These are phyloP conservation scores for Hypoxylon sp. DNA, from an alignment of 2,329 filamentous ascomycete genomes.

Conservation along the genomic window DNA sequence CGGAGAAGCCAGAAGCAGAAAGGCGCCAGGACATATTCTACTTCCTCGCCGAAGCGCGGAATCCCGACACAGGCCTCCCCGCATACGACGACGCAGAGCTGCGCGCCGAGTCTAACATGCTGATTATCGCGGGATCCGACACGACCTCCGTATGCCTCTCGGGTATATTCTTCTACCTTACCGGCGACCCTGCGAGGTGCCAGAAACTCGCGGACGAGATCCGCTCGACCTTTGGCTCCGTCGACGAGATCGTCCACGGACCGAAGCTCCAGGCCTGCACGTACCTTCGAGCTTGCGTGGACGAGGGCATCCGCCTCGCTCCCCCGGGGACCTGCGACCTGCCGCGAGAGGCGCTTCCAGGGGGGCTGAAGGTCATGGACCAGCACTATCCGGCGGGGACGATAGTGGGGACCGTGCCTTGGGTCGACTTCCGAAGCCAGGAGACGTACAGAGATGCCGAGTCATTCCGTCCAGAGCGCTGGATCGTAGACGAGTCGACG, in stretches of 20 bases:
- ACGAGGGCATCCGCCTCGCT: conserved; percentile 40
- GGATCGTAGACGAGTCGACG: conserved; percentile 29
- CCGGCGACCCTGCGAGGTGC: conserved; percentile 3
- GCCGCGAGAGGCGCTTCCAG: conserved; percentile 34
- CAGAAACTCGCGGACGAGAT: conserved; percentile 33
- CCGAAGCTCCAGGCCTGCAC: conserved; percentile 31
- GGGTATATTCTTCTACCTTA: conserved; percentile 36
- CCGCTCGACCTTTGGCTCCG: conserved; percentile 15
- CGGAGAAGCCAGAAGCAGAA: conserved; percentile 22
- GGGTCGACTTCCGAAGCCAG: conserved; percentile 18
- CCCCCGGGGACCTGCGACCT: conserved; percentile 30
- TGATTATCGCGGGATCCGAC: conserved; percentile 39
- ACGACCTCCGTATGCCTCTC: conserved; percentile 33
- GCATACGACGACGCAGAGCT: conserved; percentile 33
- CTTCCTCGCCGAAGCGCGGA: conserved; percentile 31
- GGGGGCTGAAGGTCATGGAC: conserved; percentile 30
- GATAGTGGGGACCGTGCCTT: conserved; percentile 32
- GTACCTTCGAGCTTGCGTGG: conserved; percentile 38
- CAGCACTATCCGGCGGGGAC: conserved; percentile 37
- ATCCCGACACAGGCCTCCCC: conserved; percentile 24
- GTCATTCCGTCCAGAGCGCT: conserved; percentile 38
- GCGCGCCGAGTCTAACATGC: conserved; percentile 27
- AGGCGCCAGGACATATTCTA: conserved; percentile 39
- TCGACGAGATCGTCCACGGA: conserved; percentile 32
- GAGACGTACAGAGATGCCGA: conserved; percentile 29